Conservation (phyloP, 2,329 filamentous ascomycete genomes). For the Fusarium sp. region DNA sequence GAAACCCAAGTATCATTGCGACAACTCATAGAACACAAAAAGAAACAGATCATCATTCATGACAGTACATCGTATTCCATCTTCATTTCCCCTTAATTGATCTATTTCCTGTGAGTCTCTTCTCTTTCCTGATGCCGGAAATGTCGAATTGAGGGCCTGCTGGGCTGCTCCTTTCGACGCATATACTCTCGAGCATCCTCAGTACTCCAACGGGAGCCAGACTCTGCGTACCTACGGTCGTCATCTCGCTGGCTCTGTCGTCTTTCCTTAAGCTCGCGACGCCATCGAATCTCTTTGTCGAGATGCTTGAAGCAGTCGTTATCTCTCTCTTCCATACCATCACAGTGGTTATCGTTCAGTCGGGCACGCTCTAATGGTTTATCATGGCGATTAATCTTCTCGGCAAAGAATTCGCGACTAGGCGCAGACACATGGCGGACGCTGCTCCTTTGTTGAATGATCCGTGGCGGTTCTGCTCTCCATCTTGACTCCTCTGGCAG, state of each 20-base stretch:
- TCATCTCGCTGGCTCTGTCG: conserved; percentile 8
- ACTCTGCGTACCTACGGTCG: neutral
- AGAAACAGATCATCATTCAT: neutral
- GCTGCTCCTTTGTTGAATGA: conserved; percentile 28
- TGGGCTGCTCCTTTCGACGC: conserved; percentile 15
- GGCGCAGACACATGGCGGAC: conserved; percentile 33
- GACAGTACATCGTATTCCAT: neutral
- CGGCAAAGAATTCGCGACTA: conserved; percentile 29
- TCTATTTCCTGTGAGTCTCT: neutral
- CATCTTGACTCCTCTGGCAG: conserved; percentile 21
- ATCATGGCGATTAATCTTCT: conserved; percentile 15
- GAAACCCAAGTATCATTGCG: neutral
- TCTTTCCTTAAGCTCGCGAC: conserved; percentile 22
- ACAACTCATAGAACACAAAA: neutral
- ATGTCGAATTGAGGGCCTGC: conserved; percentile 3
- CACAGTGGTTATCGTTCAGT: conserved; percentile 17
- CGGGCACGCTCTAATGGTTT: conserved; percentile 32
- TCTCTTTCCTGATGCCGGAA: conserved; percentile 5
- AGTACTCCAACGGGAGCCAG: conserved; percentile 32
- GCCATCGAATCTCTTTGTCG: conserved; percentile 25
- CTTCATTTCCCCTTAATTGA: neutral
- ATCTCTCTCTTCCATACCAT: conserved; percentile 21
- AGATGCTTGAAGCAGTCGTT: conserved; percentile 31
- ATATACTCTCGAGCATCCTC: conserved; percentile 36
- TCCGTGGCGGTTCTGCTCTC: conserved; percentile 26